Evolutionary conservation across 345 rosid species (phyloP), one percentile per base, ranked within the genome.

Genomic region (Citrus hindsii): DNA sequence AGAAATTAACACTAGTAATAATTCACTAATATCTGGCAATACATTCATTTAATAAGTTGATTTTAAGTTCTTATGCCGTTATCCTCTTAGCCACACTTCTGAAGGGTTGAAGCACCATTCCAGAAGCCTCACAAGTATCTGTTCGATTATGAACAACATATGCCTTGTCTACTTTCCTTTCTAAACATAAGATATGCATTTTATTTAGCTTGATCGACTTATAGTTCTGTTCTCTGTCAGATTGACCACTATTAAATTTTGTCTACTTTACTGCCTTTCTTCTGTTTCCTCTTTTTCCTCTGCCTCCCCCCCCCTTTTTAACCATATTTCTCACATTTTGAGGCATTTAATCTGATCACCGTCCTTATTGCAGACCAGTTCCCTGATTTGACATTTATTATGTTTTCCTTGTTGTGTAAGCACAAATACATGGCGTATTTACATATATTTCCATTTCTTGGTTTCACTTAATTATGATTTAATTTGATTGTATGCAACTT

Each of bases 401-500:
- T 56, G 42, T 35, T 3, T 35, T 37, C 32, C 65, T 46, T 46
- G 9, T 46, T 46, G 51, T 76, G 9, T 14, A 25, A 67, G 28
- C 32, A 37, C 46, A 46, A 19, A 25, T 58, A 75, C 35, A 55
- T 38, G 61, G 58, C 32, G 33, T 32, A 68, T 76, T 55, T 38
- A 5, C 69, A 48, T 61, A 22, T 59, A 32, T 37, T 25, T 68
- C 28, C 24, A 9, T 75, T 9, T 9, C 40, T 48, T 32, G 48
- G 14, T 75, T 69, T 61, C 72, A 9, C 28, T 18, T 51, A 22
- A 55, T 46, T 63, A 25, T 79, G 24, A 48, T 69, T 33, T 75
- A 55, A 80, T 16, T 62, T 65, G 59, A 56, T 73, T 21, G 51
- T 37, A 21, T 71, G 51, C 64, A 63, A 71, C 61, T 74, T 27